These are phyloP conservation scores for Trypanosoma melophagium DNA, from an alignment of 208 protist genomes.

Conservation along the genomic window DNA sequence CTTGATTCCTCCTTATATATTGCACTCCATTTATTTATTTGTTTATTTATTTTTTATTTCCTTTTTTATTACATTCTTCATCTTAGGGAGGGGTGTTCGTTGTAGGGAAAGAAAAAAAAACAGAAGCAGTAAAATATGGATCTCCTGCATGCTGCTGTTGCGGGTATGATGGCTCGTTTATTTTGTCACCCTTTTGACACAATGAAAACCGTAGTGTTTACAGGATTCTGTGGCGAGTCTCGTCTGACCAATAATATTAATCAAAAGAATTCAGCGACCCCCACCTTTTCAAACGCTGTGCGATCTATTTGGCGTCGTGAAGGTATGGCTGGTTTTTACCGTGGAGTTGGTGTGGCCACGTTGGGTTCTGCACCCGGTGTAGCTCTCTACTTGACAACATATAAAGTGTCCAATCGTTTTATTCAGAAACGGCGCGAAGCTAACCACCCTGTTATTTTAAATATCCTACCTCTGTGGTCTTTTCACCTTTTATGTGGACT, in stretches of 20 bases:
- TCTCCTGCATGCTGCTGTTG: slow-evolving; percentile 48
- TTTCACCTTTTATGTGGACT: slow-evolving; percentile 67
- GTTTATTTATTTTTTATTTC: slow-evolving; percentile 1
- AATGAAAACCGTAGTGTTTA: slow-evolving; percentile 79
- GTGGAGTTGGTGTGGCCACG: slow-evolving; percentile 72
- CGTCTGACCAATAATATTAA: background rate
- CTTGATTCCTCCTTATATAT: background rate
- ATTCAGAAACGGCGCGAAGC: slow-evolving; percentile 4
- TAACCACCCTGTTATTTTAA: background rate
- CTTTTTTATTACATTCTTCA: slow-evolving; percentile 2
- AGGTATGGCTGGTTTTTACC: slow-evolving; percentile 75
- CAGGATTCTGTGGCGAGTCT: slow-evolving; percentile 52
- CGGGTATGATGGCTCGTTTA: slow-evolving; percentile 59
- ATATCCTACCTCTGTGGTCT: slow-evolving; percentile 28
- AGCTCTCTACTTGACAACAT: slow-evolving; percentile 76
- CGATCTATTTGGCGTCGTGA: slow-evolving; percentile 48
- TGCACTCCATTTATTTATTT: background rate
- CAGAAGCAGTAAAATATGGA: slow-evolving; percentile 35
- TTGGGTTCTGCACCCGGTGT: slow-evolving; percentile 75
- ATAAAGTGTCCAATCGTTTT: slow-evolving; percentile 44
- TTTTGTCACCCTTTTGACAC: slow-evolving; percentile 86
- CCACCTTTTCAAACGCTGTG: slow-evolving; percentile 22
- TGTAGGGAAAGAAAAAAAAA: background rate
- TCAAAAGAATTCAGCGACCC: background rate
- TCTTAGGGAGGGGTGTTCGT: background rate